Percentiles rank a stretch among this genome's conserved stretches.
Evolutionary conservation across 2,329 filamentous ascomycete genomes (phyloP).

Genomic region (Pestalotiopsis sp.): DNA sequence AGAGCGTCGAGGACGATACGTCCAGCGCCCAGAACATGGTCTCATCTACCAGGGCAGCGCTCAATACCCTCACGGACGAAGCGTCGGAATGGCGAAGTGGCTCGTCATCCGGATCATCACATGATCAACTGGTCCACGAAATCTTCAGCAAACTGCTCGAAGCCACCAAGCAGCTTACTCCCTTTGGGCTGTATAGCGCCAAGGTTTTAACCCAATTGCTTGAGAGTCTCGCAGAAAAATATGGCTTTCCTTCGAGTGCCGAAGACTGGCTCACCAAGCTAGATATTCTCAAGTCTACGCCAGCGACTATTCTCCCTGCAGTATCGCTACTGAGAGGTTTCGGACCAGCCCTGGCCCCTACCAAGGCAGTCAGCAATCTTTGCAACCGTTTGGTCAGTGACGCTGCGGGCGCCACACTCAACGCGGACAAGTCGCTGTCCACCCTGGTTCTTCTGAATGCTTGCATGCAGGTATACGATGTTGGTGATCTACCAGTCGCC

Average conservation of each 20-base stretch:
- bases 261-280: conserved; percentile 50
- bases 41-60: conserved; percentile 37
- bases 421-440: conserved; percentile 45
- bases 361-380: conserved; percentile 52
- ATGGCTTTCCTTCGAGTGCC: conserved; percentile 44
- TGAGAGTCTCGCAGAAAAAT: conserved; percentile 45
- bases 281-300: conserved; percentile 47
- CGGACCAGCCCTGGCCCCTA: conserved; percentile 49
- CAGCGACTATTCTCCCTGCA: conserved; percentile 48
- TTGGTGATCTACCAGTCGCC: conserved; percentile 55
- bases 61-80: conserved; percentile 35
- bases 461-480: conserved; percentile 52
- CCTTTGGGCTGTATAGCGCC: conserved; percentile 53
- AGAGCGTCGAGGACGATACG: conserved; percentile 33
- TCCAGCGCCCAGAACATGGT: conserved; percentile 46
- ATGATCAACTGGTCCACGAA: conserved; percentile 38
- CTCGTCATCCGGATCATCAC: conserved; percentile 29
- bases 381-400: conserved; percentile 64
- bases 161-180: conserved; percentile 41
- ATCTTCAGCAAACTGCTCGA: conserved; percentile 48
- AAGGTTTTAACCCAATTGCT: conserved; percentile 54
- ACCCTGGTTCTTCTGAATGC: conserved; percentile 57
- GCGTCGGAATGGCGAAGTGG: conserved; percentile 41
- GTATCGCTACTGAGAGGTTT: conserved; percentile 54
- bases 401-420: conserved; percentile 49